Evolutionary conservation across 495 filamentous ascomycete genomes (phyloP).

Genomic region (Achaetomiella virescens): DNA sequence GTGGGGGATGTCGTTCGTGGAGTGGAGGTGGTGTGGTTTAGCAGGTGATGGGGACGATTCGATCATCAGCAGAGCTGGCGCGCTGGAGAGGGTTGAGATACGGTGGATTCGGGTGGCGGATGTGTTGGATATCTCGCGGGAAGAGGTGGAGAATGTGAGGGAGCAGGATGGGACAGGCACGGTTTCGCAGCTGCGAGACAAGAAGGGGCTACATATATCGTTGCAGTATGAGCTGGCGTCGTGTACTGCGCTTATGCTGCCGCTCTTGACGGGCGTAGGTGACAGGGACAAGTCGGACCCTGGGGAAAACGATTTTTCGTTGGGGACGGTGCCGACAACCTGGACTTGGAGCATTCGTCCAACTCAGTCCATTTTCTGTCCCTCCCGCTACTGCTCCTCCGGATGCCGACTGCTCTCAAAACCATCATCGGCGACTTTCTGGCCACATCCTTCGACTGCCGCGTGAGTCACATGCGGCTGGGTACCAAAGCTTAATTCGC

Average conservation of each 20-base stretch:
- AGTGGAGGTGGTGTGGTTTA: conserved; percentile 38
- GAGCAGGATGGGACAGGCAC: conserved; percentile 1
- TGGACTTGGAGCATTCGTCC: conserved; percentile 11
- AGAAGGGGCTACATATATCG: conserved; percentile 28
- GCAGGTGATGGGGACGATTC: conserved; percentile 19
- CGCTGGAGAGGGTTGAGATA: conserved; percentile 33
- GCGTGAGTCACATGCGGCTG: conserved; percentile 36
- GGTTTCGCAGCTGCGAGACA: background rate
- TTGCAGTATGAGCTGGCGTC: conserved; percentile 37
- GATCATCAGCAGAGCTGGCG: conserved; percentile 32
- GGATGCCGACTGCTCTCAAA: conserved; percentile 42
- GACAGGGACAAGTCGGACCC: background rate
- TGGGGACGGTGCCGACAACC: background rate
- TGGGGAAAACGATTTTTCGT: background rate
- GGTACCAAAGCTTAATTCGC: conserved; percentile 38
- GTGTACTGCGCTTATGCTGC: conserved; percentile 38
- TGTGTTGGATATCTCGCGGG: conserved; percentile 14
- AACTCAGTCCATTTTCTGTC: conserved; percentile 23
- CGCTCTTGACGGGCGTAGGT: conserved; percentile 16
- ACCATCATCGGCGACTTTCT: conserved; percentile 37
- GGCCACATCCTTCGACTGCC: conserved; percentile 42
- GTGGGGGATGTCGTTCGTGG: conserved; percentile 46
- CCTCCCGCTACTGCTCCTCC: conserved; percentile 39
- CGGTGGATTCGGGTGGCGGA: conserved; percentile 21
- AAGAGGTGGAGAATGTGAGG: background rate